phyloP scores from a whole-genome alignment of 2,329 filamentous ascomycete genomes.

The Colletotrichum costaricense region DNA sequence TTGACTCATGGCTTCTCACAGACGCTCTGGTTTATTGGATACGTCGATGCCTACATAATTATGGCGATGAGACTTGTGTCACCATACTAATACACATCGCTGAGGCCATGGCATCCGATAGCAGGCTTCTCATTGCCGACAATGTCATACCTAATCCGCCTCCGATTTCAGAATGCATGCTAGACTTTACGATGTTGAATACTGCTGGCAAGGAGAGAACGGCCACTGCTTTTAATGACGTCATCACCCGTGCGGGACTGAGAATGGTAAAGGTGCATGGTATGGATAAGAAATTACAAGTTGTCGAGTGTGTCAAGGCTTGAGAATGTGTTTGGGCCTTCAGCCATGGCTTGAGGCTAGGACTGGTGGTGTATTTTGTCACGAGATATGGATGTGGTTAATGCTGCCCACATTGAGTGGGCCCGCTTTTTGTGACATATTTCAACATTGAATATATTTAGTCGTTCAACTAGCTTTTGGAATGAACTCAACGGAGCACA shows the following conservation, averaged over 20 bases:
- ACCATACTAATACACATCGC: slow-evolving; percentile 45
- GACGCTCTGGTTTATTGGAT: slow-evolving; percentile 50
- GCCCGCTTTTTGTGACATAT: too few relatives aligned
- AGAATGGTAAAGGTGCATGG: slow-evolving; percentile 39
- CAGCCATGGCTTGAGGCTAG: too few relatives aligned
- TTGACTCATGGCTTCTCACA: slow-evolving; percentile 29
- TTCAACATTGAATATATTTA: too few relatives aligned
- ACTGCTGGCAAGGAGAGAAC: slow-evolving; percentile 48
- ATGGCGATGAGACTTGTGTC: slow-evolving; percentile 45
- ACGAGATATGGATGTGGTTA: too few relatives aligned
- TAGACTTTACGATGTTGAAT: slow-evolving; percentile 45
- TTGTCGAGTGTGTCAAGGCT: slow-evolving; percentile 20
- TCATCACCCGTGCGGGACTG: slow-evolving; percentile 42
- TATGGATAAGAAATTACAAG: slow-evolving; percentile 6
- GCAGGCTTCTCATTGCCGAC: slow-evolving; percentile 47
- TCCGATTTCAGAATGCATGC: slow-evolving; percentile 35
- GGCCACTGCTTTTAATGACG: slow-evolving; percentile 37
- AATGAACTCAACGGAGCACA: too few relatives aligned
- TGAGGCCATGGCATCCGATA: slow-evolving; percentile 45
- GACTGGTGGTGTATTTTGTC: accelerated
- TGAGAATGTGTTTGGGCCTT: not conserved
- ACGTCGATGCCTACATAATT: slow-evolving; percentile 51
- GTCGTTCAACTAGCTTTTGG: too few relatives aligned
- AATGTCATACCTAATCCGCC: slow-evolving; percentile 43
- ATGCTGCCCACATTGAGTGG: too few relatives aligned